Conservation (phyloP, 73 alveolate genomes). For the Urostyla sp. region DNA sequence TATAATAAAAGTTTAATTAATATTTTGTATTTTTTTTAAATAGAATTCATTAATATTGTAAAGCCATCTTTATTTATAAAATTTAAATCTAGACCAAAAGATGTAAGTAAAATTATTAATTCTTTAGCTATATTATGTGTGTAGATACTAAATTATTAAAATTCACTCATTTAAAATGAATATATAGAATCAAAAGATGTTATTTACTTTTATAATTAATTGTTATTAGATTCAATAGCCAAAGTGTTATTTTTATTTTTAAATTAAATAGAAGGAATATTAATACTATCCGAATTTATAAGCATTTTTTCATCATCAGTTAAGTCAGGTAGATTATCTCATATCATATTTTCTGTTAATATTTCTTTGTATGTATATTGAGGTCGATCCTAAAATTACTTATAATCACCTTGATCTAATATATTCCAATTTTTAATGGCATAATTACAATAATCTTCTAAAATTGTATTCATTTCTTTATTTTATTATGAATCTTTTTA, state of each 20-base stretch:
- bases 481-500: slow-evolving; percentile 9
- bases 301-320: slow-evolving; percentile 44
- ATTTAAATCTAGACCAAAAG: slow-evolving; percentile 35
- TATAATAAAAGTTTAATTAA: not conserved
- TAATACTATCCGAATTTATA: not conserved
- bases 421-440: slow-evolving; percentile 41
- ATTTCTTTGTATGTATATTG: not conserved
- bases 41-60: slow-evolving; percentile 20
- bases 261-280: not conserved
- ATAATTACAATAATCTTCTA: slow-evolving; percentile 48
- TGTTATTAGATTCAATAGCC: slow-evolving; percentile 2
- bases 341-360: slow-evolving; percentile 28
- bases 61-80: slow-evolving; percentile 14
- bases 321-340: slow-evolving; percentile 50
- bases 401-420: slow-evolving; percentile 50
- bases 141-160: not conserved
- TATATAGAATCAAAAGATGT: slow-evolving; percentile 40
- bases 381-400: slow-evolving; percentile 17
- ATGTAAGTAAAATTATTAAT: not conserved
- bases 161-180: slow-evolving; percentile 41
- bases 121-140: slow-evolving; percentile 54
- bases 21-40: not conserved
- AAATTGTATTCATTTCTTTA: slow-evolving; percentile 21
- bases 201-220: not conserved
- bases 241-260: not conserved